Conservation (phyloP, 306 rosid genomes). For the Citrullus mucosospermus region DNA sequence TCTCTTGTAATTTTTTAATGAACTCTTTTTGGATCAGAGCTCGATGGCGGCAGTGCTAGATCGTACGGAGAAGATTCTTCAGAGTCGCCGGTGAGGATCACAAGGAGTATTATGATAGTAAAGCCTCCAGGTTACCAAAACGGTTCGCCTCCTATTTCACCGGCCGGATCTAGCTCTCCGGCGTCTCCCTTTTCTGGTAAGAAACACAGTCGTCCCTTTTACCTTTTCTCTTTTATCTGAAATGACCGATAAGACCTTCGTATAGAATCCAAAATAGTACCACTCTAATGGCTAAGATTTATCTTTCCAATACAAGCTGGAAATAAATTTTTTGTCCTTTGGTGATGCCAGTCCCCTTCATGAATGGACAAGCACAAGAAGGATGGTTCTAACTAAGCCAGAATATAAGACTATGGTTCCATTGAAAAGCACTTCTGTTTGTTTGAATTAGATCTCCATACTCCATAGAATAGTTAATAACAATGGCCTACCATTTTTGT, state of each 20-base stretch:
- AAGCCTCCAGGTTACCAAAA: conserved; percentile 58
- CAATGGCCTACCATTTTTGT: not conserved
- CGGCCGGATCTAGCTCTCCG: conserved; percentile 70
- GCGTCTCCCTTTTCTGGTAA: conserved; percentile 79
- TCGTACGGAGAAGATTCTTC: conserved; percentile 38
- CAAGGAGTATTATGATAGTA: conserved; percentile 80
- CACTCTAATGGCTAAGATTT: not conserved
- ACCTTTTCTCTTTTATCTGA: not conserved
- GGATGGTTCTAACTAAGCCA: not conserved
- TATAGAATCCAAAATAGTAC: not conserved
- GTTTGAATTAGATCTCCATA: not conserved
- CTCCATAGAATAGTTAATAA: not conserved
- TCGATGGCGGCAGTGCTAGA: conserved; percentile 37
- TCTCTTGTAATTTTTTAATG: not conserved
- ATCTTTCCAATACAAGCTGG: not conserved
- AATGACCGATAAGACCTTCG: not conserved
- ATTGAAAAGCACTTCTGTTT: not conserved
- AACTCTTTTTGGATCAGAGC: conserved; percentile 20
- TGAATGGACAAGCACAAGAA: not conserved
- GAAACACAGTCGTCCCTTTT: not conserved
- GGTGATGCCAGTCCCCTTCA: not conserved
- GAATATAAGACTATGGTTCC: not conserved
- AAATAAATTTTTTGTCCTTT: conserved; percentile 16
- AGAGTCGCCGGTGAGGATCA: conserved; percentile 37
- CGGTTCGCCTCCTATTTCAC: conserved; percentile 70